A percentile compares a stretch with the other conserved stretches of the same genome.
Conservation (phyloP, 495 filamentous ascomycete species). For the Thermochaetoides thermophila region DNA sequence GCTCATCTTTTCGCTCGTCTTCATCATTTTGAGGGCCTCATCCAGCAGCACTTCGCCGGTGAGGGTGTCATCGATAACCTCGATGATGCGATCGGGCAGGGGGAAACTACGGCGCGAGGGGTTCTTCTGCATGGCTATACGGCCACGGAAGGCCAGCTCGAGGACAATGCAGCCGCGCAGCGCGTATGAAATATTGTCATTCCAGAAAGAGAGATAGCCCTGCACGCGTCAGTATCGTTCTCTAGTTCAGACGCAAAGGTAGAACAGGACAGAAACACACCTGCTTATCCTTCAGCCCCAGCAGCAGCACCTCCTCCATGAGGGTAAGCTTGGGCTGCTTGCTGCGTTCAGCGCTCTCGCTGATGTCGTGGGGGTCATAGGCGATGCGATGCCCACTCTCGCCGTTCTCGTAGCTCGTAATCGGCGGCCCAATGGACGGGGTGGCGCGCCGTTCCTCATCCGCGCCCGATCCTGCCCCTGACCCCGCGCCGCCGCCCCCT, state of each 20-base stretch:
- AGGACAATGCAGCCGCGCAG: slow-evolving; percentile 95
- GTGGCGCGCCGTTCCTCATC: slow-evolving; percentile 11
- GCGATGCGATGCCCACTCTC: slow-evolving; percentile 99
- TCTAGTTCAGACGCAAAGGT: no score
- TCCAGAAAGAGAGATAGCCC: slow-evolving; percentile 99
- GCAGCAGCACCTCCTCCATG: slow-evolving; percentile 92
- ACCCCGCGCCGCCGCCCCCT: slow-evolving; percentile 16
- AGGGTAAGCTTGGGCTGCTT: slow-evolving; percentile 96
- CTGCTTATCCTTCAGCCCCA: slow-evolving; percentile 98
- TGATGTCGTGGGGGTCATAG: slow-evolving; percentile 92
- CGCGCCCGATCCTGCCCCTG: no score
- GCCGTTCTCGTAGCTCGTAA: slow-evolving; percentile 80
- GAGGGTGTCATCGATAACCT: slow-evolving; percentile 92
- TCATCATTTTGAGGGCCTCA: slow-evolving; percentile 99
- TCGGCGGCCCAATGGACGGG: slow-evolving; percentile 36
- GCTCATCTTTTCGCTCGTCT: slow-evolving; percentile 98
- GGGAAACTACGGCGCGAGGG: slow-evolving; percentile 83
- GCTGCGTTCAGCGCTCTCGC: slow-evolving; percentile 87
- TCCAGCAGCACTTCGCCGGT: slow-evolving; percentile 96
- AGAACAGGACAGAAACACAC: no score
- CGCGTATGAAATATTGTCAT: slow-evolving; percentile 98
- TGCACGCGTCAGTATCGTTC: no score
- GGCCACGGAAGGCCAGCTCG: slow-evolving; percentile 87
- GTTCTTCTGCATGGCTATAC: slow-evolving; percentile 97
- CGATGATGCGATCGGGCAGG: slow-evolving; percentile 80